phyloP scores from a whole-genome alignment of 2,329 filamentous ascomycete species.

The Aquanectria penicillioides region DNA sequence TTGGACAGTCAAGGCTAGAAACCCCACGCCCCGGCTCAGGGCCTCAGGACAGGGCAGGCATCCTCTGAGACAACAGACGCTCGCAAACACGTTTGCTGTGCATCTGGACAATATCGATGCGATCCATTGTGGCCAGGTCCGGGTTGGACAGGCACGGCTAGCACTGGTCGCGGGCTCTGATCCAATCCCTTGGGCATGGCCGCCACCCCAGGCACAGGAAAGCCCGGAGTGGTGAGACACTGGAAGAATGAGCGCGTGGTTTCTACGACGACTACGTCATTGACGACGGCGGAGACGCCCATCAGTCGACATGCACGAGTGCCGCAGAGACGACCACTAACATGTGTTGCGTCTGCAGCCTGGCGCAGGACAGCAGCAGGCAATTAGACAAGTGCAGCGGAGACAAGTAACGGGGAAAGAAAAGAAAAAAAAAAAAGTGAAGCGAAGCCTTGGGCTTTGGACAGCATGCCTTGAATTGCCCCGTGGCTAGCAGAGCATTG shows the following conservation, averaged over 20 bases:
- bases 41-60: constrained; percentile 11
- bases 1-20: not conserved
- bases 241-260: constrained; percentile 40
- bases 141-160: constrained; percentile 13
- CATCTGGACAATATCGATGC: no score
- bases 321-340: not conserved
- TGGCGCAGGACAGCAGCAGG: not conserved
- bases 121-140: no score
- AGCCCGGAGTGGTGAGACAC: constrained; percentile 35
- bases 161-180: not conserved
- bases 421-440: no score
- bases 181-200: constrained; percentile 8
- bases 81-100: no score
- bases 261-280: constrained; percentile 43
- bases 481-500: no score
- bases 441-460: not conserved
- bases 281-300: constrained; percentile 25
- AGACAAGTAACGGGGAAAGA: no score
- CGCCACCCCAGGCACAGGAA: not conserved
- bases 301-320: constrained; percentile 20
- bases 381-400: not conserved
- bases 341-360: no score
- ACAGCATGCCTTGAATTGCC: no score
- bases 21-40: not conserved
- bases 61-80: constrained; percentile 30